Evolutionary conservation across 2,329 filamentous ascomycete species (phyloP), one percentile per base, ranked within the genome.

Genomic region (Aspergillus tamarii): DNA sequence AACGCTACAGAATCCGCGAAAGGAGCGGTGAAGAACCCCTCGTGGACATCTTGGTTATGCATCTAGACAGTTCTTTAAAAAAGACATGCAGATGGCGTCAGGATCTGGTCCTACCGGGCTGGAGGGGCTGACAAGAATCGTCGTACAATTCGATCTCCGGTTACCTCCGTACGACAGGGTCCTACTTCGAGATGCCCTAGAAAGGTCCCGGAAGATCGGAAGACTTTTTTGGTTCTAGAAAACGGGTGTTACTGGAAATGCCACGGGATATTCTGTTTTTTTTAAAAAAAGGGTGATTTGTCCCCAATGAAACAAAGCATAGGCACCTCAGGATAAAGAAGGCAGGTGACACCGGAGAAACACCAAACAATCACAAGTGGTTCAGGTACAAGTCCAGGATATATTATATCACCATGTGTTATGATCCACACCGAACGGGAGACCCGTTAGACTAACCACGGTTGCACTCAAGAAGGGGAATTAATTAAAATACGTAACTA

Each of bases 1-100:
- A 30, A 6, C 0, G 9, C 19, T n/a, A 21, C 26, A 11, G 30
- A 9, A 8, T 36, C 28, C 7, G 3, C 28, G 8, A 21, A 53
- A 54, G 52, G 52, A 54, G 52, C 52, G 52, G 52, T 54, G 52
- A 34, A 36, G 32, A 36, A 16, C 52, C 52, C 52, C 52, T 54
- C 52, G 30, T 54, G 52, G 52, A 6, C 21, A 4, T 23, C 5
- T 54, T 23, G 19, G 19, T 36, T 14, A 36, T 54, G 50, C 26
- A 34, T 48, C n/a, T 16, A 48, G 45, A 48, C 45, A 48, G 23
- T 28, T 48, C 21, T 28, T 16, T 3, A 48, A 21, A 48, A 48
- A 28, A 26, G 45, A 48, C 45, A 23, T 53, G 50, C 50, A 53
- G 43, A 46, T 16, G 34, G 34, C 14, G 34, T 36, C 34, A 16